Conservation (phyloP, 805 yeast species). For the Teunomyces aglyptinius region DNA sequence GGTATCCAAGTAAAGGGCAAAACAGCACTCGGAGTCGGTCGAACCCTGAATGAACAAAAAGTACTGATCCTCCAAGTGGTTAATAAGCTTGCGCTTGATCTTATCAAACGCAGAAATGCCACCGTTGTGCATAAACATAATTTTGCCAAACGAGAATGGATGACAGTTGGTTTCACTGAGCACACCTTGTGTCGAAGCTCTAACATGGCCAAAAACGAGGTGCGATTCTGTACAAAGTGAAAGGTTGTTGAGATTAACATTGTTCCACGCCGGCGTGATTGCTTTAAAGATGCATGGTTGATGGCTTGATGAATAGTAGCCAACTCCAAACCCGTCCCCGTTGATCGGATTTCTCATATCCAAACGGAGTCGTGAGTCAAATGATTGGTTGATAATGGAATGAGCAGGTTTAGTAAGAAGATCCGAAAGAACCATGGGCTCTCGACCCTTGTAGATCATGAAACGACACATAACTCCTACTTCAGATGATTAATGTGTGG, state of each 20-base stretch:
- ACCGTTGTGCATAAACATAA: constrained; percentile 98
- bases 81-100: constrained; percentile 71
- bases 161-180: constrained; percentile 95
- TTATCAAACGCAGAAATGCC: constrained; percentile 70
- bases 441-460: constrained; percentile 86
- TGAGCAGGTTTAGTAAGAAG: constrained; percentile 93
- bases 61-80: constrained; percentile 75
- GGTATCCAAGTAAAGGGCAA: constrained; percentile 82
- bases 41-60: constrained; percentile 85
- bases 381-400: constrained; percentile 93
- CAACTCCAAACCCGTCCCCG: constrained; percentile 98
- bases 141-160: constrained; percentile 82
- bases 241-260: constrained; percentile 78
- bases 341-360: constrained; percentile 91
- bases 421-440: constrained; percentile 82
- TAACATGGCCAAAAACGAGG: constrained; percentile 89
- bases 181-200: constrained; percentile 95
- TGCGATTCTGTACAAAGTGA: constrained; percentile 85
- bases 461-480: constrained; percentile 77
- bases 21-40: constrained; percentile 94
- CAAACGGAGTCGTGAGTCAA: constrained; percentile 81
- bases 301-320: constrained; percentile 63
- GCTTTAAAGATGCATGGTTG: constrained; percentile 94
- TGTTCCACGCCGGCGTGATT: constrained; percentile 98
- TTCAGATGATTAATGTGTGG: neutral